phyloP scores from a whole-genome alignment of 179 eudicot species.

The Sideroxylon spinosum region DNA sequence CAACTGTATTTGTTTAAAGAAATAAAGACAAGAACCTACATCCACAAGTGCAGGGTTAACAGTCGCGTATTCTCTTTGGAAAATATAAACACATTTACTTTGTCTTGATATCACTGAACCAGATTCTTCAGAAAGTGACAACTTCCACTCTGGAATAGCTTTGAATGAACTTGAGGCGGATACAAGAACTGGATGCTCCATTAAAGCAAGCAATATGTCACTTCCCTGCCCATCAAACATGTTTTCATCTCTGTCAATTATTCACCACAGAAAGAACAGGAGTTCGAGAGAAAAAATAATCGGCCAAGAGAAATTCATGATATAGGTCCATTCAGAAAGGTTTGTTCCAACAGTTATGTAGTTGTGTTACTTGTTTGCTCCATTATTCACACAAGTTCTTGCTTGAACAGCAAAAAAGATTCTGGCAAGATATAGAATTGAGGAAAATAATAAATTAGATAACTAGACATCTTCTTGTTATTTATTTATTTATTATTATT shows the following conservation, averaged over 20 bases:
- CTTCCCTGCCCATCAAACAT: constrained; percentile 38
- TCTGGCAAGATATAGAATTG: neutral
- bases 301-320: constrained; percentile 2
- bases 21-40: constrained; percentile 39
- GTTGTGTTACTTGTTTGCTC: neutral
- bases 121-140: constrained; percentile 41
- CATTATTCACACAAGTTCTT: neutral
- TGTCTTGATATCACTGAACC: constrained; percentile 29
- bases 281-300: neutral
- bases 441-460: neutral
- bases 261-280: neutral
- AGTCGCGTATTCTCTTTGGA: constrained; percentile 92
- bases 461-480: neutral
- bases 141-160: constrained; percentile 49
- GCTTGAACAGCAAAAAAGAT: neutral
- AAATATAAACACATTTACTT: constrained; percentile 66
- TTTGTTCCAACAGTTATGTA: neutral
- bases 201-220: constrained; percentile 43
- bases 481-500: too few species aligned
- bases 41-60: constrained; percentile 81
- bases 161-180: constrained; percentile 62
- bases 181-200: constrained; percentile 66
- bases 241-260: constrained; percentile 7
- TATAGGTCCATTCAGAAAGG: neutral
- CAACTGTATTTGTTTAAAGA: neutral